Evolutionary conservation across 1,284 basidiomycete species (phyloP).

Genomic region (Mycena sp.): DNA sequence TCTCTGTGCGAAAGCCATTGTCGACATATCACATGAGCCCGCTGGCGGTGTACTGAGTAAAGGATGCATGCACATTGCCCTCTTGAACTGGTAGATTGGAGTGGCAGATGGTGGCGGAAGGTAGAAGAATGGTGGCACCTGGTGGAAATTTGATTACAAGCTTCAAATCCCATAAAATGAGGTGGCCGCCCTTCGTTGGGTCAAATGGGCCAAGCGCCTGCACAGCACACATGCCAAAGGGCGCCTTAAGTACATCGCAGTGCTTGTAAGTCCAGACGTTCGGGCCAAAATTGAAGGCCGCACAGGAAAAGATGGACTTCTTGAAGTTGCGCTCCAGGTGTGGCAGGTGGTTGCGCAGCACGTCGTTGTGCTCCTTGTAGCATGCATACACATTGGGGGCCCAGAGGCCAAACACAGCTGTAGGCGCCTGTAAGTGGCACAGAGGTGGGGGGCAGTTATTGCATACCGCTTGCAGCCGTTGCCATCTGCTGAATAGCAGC

Average conservation of each 20-base stretch:
- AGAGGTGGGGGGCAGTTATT: background rate
- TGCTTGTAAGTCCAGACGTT: constrained; percentile 9
- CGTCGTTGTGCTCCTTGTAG: background rate
- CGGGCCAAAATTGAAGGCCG: constrained; percentile 18
- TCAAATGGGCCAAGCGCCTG: background rate
- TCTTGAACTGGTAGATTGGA: constrained; percentile 5
- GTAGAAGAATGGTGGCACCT: constrained; percentile 10
- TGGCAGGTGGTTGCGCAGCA: background rate
- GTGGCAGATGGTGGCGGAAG: constrained; percentile 4
- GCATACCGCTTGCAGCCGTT: background rate
- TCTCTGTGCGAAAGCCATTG: constrained; percentile 1
- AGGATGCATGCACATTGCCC: background rate
- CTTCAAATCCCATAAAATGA: constrained; percentile 8
- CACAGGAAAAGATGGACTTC: background rate
- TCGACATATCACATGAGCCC: constrained; percentile 6
- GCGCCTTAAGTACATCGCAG: constrained; percentile 3
- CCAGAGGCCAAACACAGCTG: constrained; percentile 1
- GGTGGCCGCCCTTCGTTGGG: background rate
- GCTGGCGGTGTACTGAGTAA: constrained; percentile 12
- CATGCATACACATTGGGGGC: background rate
- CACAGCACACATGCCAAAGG: constrained; percentile 12
- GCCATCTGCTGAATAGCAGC: background rate
- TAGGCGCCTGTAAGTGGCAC: background rate
- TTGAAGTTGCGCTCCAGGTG: background rate
- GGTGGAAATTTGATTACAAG: constrained; percentile 9